Base-by-base conservation (phyloP, 2,329 filamentous ascomycete genomes). In the Thermoascus crustaceus region DNA sequence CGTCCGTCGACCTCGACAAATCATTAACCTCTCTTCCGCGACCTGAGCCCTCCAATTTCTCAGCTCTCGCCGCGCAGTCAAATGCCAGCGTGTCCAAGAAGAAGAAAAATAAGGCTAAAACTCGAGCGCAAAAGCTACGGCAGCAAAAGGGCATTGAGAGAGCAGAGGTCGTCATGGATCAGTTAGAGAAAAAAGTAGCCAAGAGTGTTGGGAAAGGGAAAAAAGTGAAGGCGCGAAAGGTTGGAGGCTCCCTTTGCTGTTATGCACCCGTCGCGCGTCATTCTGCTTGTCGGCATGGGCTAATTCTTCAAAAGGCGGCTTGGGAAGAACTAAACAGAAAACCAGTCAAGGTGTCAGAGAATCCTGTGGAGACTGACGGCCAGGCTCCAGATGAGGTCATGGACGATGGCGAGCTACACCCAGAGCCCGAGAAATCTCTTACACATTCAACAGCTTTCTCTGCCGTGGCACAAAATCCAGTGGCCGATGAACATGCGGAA, bases 81-180 rank as follows among this genome's bases (percentile, higher is more conserved):
- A 60, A 51, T 41, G 58, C 67, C 11, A 74, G 74, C 6, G 63
- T 78, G n/a, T 55, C 60, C 37, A 75, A 74, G 52, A 75, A 72
- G 48, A 61, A 64, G 35, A 52, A 57, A 9, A 60, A 63, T 2
- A 75, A 75, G 49, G 61, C 60, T 13, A 45, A 72, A 46, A 71
- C 67, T 17, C 68, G 70, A 33, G 63, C 68, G 5, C 75, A 79
- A 53, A 63, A 68, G 4, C 46, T 68, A 35, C 66, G 76, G 26
- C 72, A 71, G 32, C 63, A 73, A 44, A 70, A 68, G 48, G 70
- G 68, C 11, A 55, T 78, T 26, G 73, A 76, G 46, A 65, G 69
- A 41, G 76, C 72, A 5, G 73, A 74, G 38, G 60, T 64, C 10
- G 65, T 71, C 22, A 56, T 70, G 41, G 72, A 74, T 41, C 75